These are phyloP conservation scores for Ceriops decandra DNA, from an alignment of 345 rosid genomes.

Conservation along the genomic window DNA sequence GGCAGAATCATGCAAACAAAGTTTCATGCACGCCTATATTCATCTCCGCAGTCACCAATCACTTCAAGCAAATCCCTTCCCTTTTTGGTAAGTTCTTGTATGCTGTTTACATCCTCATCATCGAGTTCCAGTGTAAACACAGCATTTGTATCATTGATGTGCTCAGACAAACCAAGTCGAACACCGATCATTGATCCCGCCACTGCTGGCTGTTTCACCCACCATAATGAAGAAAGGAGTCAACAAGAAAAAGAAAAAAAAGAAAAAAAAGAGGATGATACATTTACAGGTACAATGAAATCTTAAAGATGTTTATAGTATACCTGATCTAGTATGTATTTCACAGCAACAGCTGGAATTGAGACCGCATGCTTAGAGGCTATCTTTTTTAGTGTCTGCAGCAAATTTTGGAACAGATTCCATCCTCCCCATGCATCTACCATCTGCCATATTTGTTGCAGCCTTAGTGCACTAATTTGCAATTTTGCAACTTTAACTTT, in stretches of 20 bases:
- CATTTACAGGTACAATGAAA: background rate
- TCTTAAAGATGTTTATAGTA: background rate
- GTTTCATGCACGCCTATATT: conserved; percentile 57
- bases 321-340: conserved; percentile 82
- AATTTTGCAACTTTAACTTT: background rate
- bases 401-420: conserved; percentile 75
- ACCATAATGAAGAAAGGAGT: background rate
- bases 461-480: background rate
- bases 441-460: conserved; percentile 47
- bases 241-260: background rate
- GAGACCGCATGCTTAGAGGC: conserved; percentile 81
- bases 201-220: conserved; percentile 59
- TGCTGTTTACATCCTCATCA: conserved; percentile 69
- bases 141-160: conserved; percentile 62
- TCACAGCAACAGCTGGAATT: conserved; percentile 85
- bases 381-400: conserved; percentile 58
- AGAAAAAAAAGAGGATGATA: background rate
- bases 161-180: conserved; percentile 77
- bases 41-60: conserved; percentile 97
- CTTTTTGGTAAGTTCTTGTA: conserved; percentile 48
- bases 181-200: conserved; percentile 97
- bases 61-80: conserved; percentile 76
- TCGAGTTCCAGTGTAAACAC: conserved; percentile 72
- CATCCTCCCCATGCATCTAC: conserved; percentile 99
- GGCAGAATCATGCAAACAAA: background rate